Base-by-base conservation (phyloP, 1,139 yeast species). In the Pichia sp. region DNA sequence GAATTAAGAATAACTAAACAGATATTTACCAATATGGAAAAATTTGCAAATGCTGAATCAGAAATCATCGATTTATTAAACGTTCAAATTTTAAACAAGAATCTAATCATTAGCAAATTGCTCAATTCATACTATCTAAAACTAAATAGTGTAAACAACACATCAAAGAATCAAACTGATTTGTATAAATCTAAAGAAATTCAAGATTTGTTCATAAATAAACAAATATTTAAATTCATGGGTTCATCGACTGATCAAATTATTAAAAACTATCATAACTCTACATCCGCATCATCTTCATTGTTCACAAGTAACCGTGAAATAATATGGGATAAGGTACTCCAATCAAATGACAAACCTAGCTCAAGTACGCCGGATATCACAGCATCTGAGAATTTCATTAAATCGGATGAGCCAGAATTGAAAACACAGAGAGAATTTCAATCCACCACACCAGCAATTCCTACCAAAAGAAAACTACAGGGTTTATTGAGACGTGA, bases 61-160 rank as follows among this genome's bases (percentile, higher is more conserved):
- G 16, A 18, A 5, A 12, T 39, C 1, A 32, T 44, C 8, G 16
- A 27, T 1, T 24, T 20, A 8, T n/a, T 49, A 7, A 8, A 37
- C 1, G 44, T 26, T 23, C 39, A 58, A 25, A 44, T 60, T 15
- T 37, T 41, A 15, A 53, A 45, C 25, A 60, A 60, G 35, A 56
- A 58, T 43, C 53, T 53, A 41, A 52, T 58, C 18, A 58, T 59
- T 2, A 43, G 46, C 13, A 57, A 56, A 41, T 45, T 59, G 18
- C 34, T 44, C 4, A 20, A 29, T 23, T 38, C 49, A 12, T 49
- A 49, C 27, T 22, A 41, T 40, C 27, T 40, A 4, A 40, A 24
- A 20, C 23, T 42, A 5, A 46, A 43, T 34, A 40, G 40, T 23
- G 26, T 20, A 16, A 32, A 18, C 13, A 40, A 23, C 4, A 41